Evolutionary conservation across 495 filamentous ascomycete genomes (phyloP).

Genomic region (Neurospora sp.): DNA sequence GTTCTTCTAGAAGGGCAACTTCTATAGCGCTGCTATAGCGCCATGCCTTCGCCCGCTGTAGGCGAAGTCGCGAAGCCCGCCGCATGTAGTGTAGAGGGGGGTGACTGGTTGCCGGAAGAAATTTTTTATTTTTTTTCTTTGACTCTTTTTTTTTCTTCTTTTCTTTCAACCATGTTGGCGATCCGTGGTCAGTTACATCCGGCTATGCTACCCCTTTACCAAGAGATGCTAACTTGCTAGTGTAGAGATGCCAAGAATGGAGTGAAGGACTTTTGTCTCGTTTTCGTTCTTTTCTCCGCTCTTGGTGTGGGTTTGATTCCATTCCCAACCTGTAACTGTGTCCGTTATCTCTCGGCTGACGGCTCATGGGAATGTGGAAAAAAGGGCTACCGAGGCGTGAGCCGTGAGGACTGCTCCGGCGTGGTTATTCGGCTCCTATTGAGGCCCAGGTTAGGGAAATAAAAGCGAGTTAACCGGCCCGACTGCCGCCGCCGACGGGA

Average conservation of each 20-base stretch:
- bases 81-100: neutral
- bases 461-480: neutral
- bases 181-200: neutral
- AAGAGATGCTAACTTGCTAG: neutral
- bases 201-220: neutral
- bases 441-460: neutral
- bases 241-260: neutral
- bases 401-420: no score
- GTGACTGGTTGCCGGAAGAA: neutral
- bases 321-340: neutral
- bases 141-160: neutral
- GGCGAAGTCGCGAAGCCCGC: neutral
- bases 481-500: neutral
- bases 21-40: neutral
- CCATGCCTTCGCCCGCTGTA: neutral
- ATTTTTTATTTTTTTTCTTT: neutral
- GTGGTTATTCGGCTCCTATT: neutral
- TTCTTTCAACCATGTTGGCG: neutral
- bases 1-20: neutral
- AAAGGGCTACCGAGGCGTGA: neutral
- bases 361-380: neutral
- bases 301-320: neutral
- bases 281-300: neutral
- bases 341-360: neutral
- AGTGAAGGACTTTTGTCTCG: neutral